Conservation (phyloP, 2,329 filamentous ascomycete genomes). For the Neonectria ditissima region DNA sequence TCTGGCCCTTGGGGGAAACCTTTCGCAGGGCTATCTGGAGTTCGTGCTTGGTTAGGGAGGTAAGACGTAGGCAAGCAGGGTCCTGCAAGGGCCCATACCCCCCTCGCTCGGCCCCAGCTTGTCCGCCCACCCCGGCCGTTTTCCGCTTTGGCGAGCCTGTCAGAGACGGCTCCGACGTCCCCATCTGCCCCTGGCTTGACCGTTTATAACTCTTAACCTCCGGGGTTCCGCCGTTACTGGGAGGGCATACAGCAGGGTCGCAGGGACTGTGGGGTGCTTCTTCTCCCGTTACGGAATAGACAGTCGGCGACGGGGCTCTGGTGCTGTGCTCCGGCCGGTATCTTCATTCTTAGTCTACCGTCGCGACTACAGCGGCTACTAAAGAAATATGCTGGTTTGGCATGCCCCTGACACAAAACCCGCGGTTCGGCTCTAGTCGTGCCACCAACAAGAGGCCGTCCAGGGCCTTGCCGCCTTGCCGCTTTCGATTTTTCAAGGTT, state of each 20-base stretch:
- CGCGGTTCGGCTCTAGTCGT: slow-evolving; percentile 1
- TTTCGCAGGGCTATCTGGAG: not conserved
- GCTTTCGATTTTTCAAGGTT: not conserved
- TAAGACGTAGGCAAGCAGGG: slow-evolving; percentile 1
- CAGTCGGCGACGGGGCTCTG: not conserved
- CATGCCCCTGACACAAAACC: not conserved
- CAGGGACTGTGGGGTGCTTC: not conserved
- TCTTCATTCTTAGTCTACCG: slow-evolving; percentile 15
- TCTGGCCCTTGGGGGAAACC: not conserved
- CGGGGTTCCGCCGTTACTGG: too few relatives aligned
- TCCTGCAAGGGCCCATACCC: not conserved
- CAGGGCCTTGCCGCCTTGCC: not conserved
- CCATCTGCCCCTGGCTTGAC: not conserved
- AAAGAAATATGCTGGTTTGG: slow-evolving; percentile 3
- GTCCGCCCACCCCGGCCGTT: slow-evolving; percentile 4
- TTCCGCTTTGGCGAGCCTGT: slow-evolving; percentile 5
- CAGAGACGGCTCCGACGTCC: not conserved
- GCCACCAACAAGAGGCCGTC: slow-evolving; percentile 3
- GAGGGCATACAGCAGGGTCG: not conserved
- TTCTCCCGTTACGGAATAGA: not conserved
- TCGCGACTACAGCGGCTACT: slow-evolving; percentile 24
- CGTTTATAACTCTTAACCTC: slow-evolving; percentile 7
- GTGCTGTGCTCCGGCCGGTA: not conserved
- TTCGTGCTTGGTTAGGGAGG: slow-evolving; percentile 3
- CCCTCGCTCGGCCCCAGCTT: slow-evolving; percentile 1